phyloP scores from a whole-genome alignment of 805 yeast genomes.

The Yarrowia deformans region DNA sequence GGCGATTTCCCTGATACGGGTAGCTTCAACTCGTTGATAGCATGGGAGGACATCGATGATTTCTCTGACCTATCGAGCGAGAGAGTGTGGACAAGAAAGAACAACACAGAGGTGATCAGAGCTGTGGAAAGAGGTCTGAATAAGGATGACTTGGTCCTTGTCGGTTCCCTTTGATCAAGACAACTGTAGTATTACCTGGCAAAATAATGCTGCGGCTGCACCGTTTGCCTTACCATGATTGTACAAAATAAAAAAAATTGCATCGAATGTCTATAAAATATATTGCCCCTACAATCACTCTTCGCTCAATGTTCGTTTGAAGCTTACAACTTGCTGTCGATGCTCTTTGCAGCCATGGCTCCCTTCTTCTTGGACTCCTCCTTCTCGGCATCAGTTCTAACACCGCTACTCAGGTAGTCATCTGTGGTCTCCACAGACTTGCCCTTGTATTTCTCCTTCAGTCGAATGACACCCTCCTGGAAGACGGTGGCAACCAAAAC shows the following conservation, averaged over 20 bases:
- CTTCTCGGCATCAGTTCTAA: slow-evolving; percentile 13
- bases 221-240: no score
- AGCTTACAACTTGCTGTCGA: slow-evolving; percentile 14
- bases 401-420: slow-evolving; percentile 20
- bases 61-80: slow-evolving; percentile 17
- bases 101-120: background rate
- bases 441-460: slow-evolving; percentile 39
- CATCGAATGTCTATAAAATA: slow-evolving; percentile 13
- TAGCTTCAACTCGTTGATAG: background rate
- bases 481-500: slow-evolving; percentile 86
- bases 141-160: background rate
- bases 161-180: background rate
- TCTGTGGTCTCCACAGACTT: slow-evolving; percentile 27
- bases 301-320: background rate
- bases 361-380: slow-evolving; percentile 31
- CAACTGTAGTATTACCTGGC: background rate
- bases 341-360: slow-evolving; percentile 13
- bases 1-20: slow-evolving; percentile 20
- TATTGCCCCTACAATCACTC: background rate
- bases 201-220: no score
- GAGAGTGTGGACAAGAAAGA: background rate
- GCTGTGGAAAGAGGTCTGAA: background rate
- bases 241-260: background rate
- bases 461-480: slow-evolving; percentile 66
- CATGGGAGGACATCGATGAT: slow-evolving; percentile 29